Percentiles rank a stretch among this genome's conserved stretches.
Conservation (phyloP, 495 filamentous ascomycete species). For the Xylaria longipes region DNA sequence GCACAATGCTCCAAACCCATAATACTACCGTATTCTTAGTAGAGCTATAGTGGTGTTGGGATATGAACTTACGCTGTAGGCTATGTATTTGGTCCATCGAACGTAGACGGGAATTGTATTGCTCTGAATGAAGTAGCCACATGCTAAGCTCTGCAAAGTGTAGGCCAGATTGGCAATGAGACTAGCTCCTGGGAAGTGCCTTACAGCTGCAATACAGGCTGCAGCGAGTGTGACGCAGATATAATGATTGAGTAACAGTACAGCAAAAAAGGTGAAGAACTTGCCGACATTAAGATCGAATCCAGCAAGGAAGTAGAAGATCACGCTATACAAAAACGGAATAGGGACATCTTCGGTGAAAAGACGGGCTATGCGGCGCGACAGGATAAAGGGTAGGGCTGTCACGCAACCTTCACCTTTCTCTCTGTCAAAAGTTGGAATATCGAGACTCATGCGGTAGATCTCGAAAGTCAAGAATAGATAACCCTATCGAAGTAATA, state of each 20-base stretch:
- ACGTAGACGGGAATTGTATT: slow-evolving; percentile 76
- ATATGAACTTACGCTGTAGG: slow-evolving; percentile 52
- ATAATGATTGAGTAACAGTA: slow-evolving; percentile 70
- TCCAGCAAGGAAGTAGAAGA: slow-evolving; percentile 79
- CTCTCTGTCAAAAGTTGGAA: slow-evolving; percentile 76
- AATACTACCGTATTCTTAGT: slow-evolving; percentile 56
- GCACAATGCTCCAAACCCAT: slow-evolving; percentile 68
- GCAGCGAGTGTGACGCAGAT: slow-evolving; percentile 68
- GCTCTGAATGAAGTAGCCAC: slow-evolving; percentile 74
- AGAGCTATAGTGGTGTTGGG: not conserved
- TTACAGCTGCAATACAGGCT: slow-evolving; percentile 62
- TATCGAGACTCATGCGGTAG: slow-evolving; percentile 72
- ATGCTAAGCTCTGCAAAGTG: slow-evolving; percentile 73
- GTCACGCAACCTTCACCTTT: slow-evolving; percentile 71
- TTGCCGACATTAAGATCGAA: slow-evolving; percentile 64
- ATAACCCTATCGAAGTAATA: slow-evolving; percentile 54
- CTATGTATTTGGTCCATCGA: slow-evolving; percentile 71
- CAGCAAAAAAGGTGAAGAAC: slow-evolving; percentile 72
- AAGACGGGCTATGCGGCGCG: slow-evolving; percentile 67
- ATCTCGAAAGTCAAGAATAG: slow-evolving; percentile 75
- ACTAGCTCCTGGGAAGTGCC: slow-evolving; percentile 63
- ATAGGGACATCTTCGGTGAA: slow-evolving; percentile 72
- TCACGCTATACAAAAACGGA: slow-evolving; percentile 68
- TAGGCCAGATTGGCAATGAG: slow-evolving; percentile 72
- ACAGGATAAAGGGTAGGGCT: slow-evolving; percentile 69